Evolutionary conservation across 805 yeast genomes (phyloP).

Genomic region (Komagataella kurtzmanii): DNA sequence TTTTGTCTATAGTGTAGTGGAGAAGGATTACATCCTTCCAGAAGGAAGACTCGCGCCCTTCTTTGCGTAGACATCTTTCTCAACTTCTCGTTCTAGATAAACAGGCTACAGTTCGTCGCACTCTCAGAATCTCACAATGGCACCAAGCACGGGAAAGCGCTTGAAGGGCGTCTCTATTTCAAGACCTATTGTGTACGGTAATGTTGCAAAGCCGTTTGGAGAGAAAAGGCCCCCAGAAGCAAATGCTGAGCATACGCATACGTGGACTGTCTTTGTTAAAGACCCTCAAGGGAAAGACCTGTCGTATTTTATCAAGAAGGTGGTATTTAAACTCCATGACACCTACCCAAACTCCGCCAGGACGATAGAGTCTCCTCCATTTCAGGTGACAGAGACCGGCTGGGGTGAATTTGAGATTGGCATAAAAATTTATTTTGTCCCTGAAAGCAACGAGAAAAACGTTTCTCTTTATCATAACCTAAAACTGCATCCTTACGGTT

Average conservation of each 20-base stretch:
- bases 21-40: not conserved
- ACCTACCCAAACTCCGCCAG: slow-evolving; percentile 85
- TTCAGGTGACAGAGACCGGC: slow-evolving; percentile 92
- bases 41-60: not conserved
- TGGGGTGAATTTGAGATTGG: slow-evolving; percentile 99
- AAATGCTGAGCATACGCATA: slow-evolving; percentile 86
- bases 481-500: slow-evolving; percentile 73
- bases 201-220: slow-evolving; percentile 58
- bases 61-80: not conserved
- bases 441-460: slow-evolving; percentile 83
- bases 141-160: not conserved
- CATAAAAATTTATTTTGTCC: slow-evolving; percentile 72
- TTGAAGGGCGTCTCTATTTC: slow-evolving; percentile 47
- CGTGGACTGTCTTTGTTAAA: slow-evolving; percentile 85
- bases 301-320: slow-evolving; percentile 73
- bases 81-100: not conserved
- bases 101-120: not conserved
- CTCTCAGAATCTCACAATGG: not conserved
- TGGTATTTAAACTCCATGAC: slow-evolving; percentile 89
- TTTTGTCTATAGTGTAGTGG: not conserved
- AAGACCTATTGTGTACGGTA: slow-evolving; percentile 74
- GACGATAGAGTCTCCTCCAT: slow-evolving; percentile 81
- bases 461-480: slow-evolving; percentile 78
- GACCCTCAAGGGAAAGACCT: slow-evolving; percentile 76
- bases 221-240: slow-evolving; percentile 40